Evolutionary conservation across 495 filamentous ascomycete genomes (phyloP).

Genomic region (Filosporella fistucella): DNA sequence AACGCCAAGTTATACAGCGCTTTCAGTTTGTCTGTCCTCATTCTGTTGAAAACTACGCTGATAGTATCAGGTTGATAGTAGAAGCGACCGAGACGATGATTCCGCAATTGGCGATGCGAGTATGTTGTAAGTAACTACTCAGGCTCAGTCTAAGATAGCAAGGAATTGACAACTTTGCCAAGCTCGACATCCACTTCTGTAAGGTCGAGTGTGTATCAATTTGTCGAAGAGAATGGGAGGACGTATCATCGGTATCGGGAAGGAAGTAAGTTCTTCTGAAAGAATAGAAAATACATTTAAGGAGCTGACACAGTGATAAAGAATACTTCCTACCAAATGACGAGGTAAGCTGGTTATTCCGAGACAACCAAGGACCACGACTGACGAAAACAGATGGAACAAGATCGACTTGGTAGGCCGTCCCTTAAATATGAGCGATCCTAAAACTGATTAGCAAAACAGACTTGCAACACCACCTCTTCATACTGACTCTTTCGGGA

Average conservation of each 20-base stretch:
- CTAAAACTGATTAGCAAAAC: background rate
- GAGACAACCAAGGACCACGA: background rate
- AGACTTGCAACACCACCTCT: constrained; percentile 46
- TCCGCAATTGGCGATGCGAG: constrained; percentile 4
- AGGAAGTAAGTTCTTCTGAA: constrained; percentile 11
- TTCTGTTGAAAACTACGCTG: too few relatives aligned
- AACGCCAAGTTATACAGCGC: too few relatives aligned
- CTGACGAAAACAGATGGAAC: constrained; percentile 13
- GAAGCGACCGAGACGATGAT: background rate
- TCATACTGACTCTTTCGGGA: constrained; percentile 42
- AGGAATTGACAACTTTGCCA: too few relatives aligned
- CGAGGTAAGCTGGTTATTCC: constrained; percentile 9
- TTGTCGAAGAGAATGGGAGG: constrained; percentile 27
- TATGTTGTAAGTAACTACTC: background rate
- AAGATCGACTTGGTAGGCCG: constrained; percentile 20
- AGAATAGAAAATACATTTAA: background rate
- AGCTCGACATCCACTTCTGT: constrained; percentile 15
- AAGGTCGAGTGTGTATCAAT: constrained; percentile 27
- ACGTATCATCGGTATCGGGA: constrained; percentile 29
- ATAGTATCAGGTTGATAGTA: background rate
- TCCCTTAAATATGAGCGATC: background rate
- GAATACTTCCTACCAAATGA: constrained; percentile 27
- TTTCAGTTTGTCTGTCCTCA: too few relatives aligned
- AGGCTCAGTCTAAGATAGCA: too few relatives aligned
- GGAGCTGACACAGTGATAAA: background rate